Evolutionary conservation across 2,329 filamentous ascomycete species (phyloP).

Genomic region (Clathrospora elynae): DNA sequence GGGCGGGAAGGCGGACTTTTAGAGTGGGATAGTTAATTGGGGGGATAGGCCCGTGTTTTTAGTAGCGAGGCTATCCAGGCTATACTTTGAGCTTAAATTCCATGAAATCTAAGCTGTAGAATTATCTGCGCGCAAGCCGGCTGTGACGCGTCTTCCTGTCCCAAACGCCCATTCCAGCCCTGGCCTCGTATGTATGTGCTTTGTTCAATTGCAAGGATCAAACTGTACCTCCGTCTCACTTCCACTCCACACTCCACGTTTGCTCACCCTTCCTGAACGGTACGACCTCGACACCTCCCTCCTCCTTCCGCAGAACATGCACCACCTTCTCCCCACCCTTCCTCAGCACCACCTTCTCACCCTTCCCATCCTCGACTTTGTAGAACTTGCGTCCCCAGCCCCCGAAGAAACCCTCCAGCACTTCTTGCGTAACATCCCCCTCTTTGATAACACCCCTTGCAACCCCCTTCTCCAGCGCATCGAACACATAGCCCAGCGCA

Average conservation of each 20-base stretch:
- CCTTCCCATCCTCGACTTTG: conserved; percentile 52
- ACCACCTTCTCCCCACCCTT: conserved; percentile 61
- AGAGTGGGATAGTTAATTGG: no score
- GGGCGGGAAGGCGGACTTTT: conserved; percentile 53
- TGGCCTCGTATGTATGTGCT: no score
- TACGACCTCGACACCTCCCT: conserved; percentile 63
- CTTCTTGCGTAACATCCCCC: conserved; percentile 60
- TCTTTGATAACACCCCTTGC: conserved; percentile 59
- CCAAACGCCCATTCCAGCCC: no score
- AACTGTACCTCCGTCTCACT: no score
- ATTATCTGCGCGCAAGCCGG: no score
- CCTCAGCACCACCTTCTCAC: conserved; percentile 61
- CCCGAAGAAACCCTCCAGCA: conserved; percentile 63
- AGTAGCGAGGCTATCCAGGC: no score
- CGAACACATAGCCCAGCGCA: conserved; percentile 68
- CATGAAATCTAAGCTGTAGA: no score
- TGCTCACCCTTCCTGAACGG: conserved; percentile 67
- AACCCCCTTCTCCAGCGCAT: conserved; percentile 67
- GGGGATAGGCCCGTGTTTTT: no score
- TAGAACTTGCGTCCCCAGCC: conserved; percentile 64
- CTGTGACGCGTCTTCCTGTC: no score
- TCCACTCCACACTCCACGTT: conserved; percentile 59
- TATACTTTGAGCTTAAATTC: no score
- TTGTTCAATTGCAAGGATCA: no score
- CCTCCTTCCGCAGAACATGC: conserved; percentile 60